These are phyloP conservation scores for Bipolaris bicolor DNA, from an alignment of 2,329 filamentous ascomycete species.

Conservation along the genomic window DNA sequence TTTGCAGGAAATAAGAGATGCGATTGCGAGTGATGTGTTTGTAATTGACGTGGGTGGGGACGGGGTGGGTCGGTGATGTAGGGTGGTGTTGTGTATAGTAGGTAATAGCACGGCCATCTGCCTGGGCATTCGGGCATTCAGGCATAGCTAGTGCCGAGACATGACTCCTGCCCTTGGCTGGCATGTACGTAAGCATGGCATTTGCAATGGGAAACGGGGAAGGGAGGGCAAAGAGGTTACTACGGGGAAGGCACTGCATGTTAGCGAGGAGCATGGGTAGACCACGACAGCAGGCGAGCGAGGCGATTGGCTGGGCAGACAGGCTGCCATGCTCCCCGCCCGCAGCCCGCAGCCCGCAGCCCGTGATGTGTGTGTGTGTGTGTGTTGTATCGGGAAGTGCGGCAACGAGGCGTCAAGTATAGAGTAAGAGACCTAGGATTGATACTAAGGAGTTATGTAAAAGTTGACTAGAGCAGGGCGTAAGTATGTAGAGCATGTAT, in stretches of 20 bases:
- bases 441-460: no score
- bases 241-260: no score
- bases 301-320: background rate
- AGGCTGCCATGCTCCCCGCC: background rate
- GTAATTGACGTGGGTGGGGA: background rate
- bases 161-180: background rate
- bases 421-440: no score
- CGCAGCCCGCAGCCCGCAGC: background rate
- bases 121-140: slow-evolving; percentile 1
- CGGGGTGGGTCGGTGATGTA: background rate
- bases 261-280: no score
- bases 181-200: background rate
- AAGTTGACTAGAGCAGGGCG: background rate
- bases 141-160: background rate
- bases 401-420: background rate
- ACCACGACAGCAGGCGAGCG: no score
- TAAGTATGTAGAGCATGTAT: background rate
- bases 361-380: background rate
- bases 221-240: background rate
- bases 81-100: background rate
- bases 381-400: background rate
- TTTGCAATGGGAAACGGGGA: background rate
- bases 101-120: background rate
- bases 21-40: background rate
- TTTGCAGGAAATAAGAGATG: background rate